These are phyloP conservation scores for Sanguinoderma infundibulare DNA, from an alignment of 1,284 basidiomycete genomes.

Conservation along the genomic window DNA sequence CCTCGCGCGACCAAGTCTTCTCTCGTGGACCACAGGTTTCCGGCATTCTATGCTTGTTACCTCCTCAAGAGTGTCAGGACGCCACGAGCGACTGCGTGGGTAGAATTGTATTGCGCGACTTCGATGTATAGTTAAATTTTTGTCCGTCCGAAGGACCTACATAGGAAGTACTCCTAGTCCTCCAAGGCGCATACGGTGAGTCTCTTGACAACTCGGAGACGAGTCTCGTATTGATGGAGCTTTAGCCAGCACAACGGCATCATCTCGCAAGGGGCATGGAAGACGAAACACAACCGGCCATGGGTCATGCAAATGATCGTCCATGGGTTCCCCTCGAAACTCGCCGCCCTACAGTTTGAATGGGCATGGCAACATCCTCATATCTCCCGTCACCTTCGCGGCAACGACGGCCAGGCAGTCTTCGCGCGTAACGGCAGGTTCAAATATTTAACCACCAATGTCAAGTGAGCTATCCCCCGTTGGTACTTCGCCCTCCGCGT, in stretches of 20 bases:
- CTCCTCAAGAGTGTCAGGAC: constrained; percentile 74
- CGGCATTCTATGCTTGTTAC: constrained; percentile 89
- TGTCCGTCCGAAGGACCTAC: constrained; percentile 53
- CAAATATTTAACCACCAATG: constrained; percentile 46
- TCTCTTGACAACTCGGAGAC: background rate
- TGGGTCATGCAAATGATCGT: constrained; percentile 94
- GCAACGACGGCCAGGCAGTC: constrained; percentile 42
- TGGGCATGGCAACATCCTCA: constrained; percentile 91
- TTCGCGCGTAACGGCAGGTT: constrained; percentile 39
- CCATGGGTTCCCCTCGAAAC: constrained; percentile 85
- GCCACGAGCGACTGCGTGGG: constrained; percentile 62
- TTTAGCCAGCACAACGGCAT: constrained; percentile 86
- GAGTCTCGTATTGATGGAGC: background rate
- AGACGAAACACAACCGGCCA: constrained; percentile 73
- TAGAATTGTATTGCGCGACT: constrained; percentile 13
- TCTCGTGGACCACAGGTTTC: constrained; percentile 61
- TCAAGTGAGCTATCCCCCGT: constrained; percentile 45
- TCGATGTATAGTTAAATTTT: background rate
- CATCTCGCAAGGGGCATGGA: constrained; percentile 74
- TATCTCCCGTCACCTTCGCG: constrained; percentile 60
- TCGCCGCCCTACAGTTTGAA: constrained; percentile 87
- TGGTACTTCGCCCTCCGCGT: background rate
- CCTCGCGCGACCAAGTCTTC: constrained; percentile 40
- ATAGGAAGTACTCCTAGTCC: constrained; percentile 87
- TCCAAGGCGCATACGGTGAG: constrained; percentile 67